These are phyloP conservation scores for Lachnellula suecica DNA, from an alignment of 2,329 filamentous ascomycete species.

Conservation along the genomic window DNA sequence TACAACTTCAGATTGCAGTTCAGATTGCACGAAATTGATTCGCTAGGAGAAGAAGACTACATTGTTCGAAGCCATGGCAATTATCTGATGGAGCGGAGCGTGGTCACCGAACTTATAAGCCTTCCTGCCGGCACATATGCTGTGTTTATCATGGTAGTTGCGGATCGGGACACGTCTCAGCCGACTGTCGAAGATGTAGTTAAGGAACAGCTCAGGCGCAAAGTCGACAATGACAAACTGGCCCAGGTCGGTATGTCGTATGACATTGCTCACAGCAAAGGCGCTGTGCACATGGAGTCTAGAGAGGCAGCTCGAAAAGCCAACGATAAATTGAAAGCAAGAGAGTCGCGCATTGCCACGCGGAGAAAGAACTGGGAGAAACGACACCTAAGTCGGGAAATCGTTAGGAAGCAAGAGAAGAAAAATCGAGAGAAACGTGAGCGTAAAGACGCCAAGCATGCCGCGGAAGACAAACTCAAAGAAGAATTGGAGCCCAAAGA, in stretches of 20 bases:
- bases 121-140: slow-evolving; percentile 57
- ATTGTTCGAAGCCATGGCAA: slow-evolving; percentile 59
- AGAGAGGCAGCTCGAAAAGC: slow-evolving; percentile 41
- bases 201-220: slow-evolving; percentile 46
- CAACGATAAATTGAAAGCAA: slow-evolving; percentile 26
- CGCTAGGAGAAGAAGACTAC: slow-evolving; percentile 54
- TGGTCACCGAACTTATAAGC: slow-evolving; percentile 56
- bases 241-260: slow-evolving; percentile 58
- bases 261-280: slow-evolving; percentile 60
- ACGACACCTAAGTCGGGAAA: slow-evolving; percentile 39
- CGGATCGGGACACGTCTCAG: slow-evolving; percentile 42
- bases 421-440: slow-evolving; percentile 39
- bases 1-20: slow-evolving; percentile 49
- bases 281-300: slow-evolving; percentile 49
- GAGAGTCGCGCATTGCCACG: slow-evolving; percentile 43
- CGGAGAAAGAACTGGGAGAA: slow-evolving; percentile 50
- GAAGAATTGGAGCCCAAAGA: slow-evolving; percentile 36
- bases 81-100: slow-evolving; percentile 57
- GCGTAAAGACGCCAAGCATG: slow-evolving; percentile 39
- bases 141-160: slow-evolving; percentile 56
- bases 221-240: slow-evolving; percentile 57
- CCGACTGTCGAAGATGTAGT: slow-evolving; percentile 56
- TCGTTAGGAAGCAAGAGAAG: slow-evolving; percentile 40
- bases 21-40: slow-evolving; percentile 49
- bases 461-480: slow-evolving; percentile 38